Conservation (phyloP, 106 monocot species). For the Dactylorhiza incarnata region DNA sequence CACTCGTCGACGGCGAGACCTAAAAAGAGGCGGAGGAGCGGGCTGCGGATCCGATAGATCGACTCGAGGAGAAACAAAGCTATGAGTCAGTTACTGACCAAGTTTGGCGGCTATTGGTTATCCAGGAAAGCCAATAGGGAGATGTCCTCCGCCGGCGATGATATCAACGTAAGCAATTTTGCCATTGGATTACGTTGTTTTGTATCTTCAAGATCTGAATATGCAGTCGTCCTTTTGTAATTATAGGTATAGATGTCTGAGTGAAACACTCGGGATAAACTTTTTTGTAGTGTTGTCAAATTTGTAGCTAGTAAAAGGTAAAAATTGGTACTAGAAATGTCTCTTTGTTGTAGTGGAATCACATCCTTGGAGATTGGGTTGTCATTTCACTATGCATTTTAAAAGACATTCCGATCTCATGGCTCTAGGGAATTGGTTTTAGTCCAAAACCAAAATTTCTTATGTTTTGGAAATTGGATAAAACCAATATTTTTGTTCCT, state of each 20-base stretch:
- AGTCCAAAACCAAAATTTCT: too few relatives aligned
- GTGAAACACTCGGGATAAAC: too few relatives aligned
- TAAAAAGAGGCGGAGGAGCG: not conserved
- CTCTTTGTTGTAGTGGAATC: not conserved
- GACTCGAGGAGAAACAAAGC: not conserved
- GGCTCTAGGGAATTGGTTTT: too few relatives aligned
- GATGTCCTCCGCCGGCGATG: constrained; percentile 51
- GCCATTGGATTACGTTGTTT: not conserved
- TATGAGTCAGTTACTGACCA: constrained; percentile 52
- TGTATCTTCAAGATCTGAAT: not conserved
- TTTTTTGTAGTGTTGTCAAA: too few relatives aligned
- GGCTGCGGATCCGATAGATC: not conserved
- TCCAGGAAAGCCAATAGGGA: constrained; percentile 42
- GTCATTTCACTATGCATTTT: too few relatives aligned
- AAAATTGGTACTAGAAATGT: not conserved
- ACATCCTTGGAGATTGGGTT: not conserved
- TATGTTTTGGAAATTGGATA: too few relatives aligned
- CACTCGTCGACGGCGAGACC: not conserved
- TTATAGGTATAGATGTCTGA: not conserved
- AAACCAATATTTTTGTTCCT: too few relatives aligned
- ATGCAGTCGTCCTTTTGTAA: not conserved
- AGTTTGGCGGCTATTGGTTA: constrained; percentile 47
- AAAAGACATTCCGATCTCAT: not conserved
- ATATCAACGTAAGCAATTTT: constrained; percentile 35
- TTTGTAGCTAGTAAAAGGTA: not conserved